Conservation (phyloP, 768 basidiomycete species). For the Solioccasus polychromus region DNA sequence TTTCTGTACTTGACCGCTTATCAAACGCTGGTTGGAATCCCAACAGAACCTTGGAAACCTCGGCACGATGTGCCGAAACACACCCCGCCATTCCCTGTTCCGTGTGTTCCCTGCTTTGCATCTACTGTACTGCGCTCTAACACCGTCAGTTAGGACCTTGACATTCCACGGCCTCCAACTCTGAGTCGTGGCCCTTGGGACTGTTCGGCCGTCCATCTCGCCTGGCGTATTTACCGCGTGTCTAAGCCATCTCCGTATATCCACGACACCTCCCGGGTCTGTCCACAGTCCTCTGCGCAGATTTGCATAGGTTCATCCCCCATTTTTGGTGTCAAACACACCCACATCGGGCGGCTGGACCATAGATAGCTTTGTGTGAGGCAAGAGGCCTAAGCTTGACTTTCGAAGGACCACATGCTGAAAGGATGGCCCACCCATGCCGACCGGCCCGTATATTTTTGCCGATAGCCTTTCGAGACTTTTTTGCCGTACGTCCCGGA, state of each 20-base stretch:
- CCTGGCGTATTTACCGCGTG: constrained; percentile 15
- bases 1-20: constrained; percentile 12
- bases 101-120: constrained; percentile 18
- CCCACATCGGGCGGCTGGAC: no score
- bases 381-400: neutral
- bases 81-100: constrained; percentile 13
- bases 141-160: constrained; percentile 2
- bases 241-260: constrained; percentile 1
- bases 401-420: neutral
- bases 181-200: neutral
- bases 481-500: constrained; percentile 24
- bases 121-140: constrained; percentile 9
- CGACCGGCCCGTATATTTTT: constrained; percentile 17
- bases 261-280: neutral
- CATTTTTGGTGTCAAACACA: no score
- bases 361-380: neutral
- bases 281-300: neutral
- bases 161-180: neutral
- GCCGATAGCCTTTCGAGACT: constrained; percentile 10
- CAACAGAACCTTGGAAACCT: constrained; percentile 23
- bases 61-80: constrained; percentile 19
- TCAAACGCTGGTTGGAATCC: constrained; percentile 21
- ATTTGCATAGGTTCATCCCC: neutral
- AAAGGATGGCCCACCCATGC: constrained; percentile 14
- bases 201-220: neutral